Percentiles rank a stretch among this genome's conserved stretches.
Evolutionary conservation across 352 stramenopile species (phyloP).

Genomic region (Phytophthora uliginosa): DNA sequence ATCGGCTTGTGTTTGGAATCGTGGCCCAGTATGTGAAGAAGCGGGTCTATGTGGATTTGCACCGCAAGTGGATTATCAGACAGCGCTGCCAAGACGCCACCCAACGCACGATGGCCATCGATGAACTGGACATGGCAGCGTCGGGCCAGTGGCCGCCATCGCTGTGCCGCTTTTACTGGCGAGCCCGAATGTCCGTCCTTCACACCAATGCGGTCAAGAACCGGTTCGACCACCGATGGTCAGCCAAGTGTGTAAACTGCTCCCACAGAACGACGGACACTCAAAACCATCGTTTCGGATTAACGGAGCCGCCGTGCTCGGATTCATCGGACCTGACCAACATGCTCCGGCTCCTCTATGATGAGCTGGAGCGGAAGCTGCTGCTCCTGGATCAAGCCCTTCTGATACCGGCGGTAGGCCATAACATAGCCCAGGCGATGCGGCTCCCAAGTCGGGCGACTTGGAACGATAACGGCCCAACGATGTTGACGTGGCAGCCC

Average conservation of each 20-base stretch:
- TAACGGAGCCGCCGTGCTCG: neutral
- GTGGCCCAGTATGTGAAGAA: too few relatives aligned
- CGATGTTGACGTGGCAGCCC: neutral
- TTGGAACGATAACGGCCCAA: neutral
- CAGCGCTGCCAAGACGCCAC: too few relatives aligned
- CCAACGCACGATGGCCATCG: too few relatives aligned
- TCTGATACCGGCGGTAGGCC: neutral
- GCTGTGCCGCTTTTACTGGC: slow-evolving; percentile 1
- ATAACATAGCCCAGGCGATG: neutral
- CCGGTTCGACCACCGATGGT: slow-evolving; percentile 1
- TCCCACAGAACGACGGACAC: neutral
- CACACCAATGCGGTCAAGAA: slow-evolving; percentile 1
- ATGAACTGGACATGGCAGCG: neutral
- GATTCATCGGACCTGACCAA: neutral
- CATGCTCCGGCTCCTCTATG: neutral
- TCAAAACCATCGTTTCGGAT: slow-evolving; percentile 1
- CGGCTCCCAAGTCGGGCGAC: neutral
- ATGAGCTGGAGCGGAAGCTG: neutral
- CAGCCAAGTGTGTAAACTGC: neutral
- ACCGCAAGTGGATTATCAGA: neutral
- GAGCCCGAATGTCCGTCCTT: neutral
- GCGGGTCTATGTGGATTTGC: neutral
- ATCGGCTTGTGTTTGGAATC: too few relatives aligned
- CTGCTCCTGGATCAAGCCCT: neutral
- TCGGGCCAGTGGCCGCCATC: neutral